Evolutionary conservation across 2,329 filamentous ascomycete genomes (phyloP), one percentile per base, ranked within the genome.

Genomic region (Beauveria pseudobassiana): DNA sequence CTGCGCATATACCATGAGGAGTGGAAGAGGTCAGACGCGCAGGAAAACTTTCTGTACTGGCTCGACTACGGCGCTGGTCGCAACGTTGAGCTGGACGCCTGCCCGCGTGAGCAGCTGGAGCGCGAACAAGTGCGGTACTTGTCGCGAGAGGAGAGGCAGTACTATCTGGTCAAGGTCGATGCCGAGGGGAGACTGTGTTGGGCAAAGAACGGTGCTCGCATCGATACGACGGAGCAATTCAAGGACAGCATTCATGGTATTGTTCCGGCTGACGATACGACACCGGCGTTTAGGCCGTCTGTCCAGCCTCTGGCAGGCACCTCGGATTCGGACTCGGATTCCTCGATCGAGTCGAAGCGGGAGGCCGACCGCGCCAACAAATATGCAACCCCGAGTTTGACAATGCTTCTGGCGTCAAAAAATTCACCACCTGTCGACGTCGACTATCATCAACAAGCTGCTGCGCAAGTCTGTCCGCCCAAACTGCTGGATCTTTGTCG

Each of bases 31-130:
- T 79, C 85, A 1, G 79, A 89, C 30, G 93, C 91, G 0, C 83
- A 86, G 5, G 88, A 96, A 71, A 96, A 95, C 70, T 97, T 93
- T 80, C 96, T 96, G 73, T 93, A 92, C 75, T 96, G 93, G 92
- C 79, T 96, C 1, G 93, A 97, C 71, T 80, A 89, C 63, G 93
- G 93, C 5, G 87, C 87, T 54, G 93, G 93, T 0, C 85, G 79
- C 66, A 73, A 82, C 45, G 71, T 95, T 49, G 88, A 93, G 65
- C 77, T 93, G 14, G 82, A 85, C 3, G 81, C 84, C 0, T 91
- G 91, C 65, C 87, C 91, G 1, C 81, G 93, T 42, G 87, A 90
- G 63, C 80, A 85, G 16, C 77, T 96, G 7, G 90, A 95, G 57
- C 81, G 84, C 26, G 90, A 96, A 72, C 86, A 87, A 68, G 90